Evolutionary conservation across 1,284 basidiomycete genomes (phyloP).

Genomic region (Lentinula novae-zelandiae): DNA sequence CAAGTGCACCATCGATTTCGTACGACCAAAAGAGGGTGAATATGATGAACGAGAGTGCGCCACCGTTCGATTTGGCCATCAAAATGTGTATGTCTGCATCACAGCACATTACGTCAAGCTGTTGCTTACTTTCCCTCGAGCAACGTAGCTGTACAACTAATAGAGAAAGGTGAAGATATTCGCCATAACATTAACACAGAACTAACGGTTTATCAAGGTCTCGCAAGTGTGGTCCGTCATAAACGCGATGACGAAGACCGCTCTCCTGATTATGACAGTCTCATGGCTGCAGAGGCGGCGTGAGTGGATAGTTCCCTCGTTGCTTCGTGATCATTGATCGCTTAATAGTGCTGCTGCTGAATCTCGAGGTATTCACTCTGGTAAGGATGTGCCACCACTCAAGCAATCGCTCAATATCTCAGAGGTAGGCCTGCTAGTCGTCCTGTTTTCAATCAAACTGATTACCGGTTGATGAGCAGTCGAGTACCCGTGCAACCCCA

Average conservation of each 20-base stretch:
- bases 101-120: conserved; percentile 35
- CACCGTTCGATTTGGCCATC: conserved; percentile 75
- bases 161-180: conserved; percentile 70
- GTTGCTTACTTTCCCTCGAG: conserved; percentile 36
- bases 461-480: conserved; percentile 36
- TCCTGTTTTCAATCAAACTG: background rate
- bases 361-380: conserved; percentile 86
- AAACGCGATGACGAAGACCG: conserved; percentile 94
- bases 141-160: conserved; percentile 88
- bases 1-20: conserved; percentile 81
- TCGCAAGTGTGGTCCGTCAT: conserved; percentile 89
- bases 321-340: conserved; percentile 3
- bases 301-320: conserved; percentile 33
- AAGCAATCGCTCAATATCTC: conserved; percentile 83
- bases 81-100: conserved; percentile 2
- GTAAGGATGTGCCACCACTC: conserved; percentile 78
- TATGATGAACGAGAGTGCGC: conserved; percentile 92
- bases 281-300: conserved; percentile 92
- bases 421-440: conserved; percentile 46
- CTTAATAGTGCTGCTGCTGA: conserved; percentile 69
- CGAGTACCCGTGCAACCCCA: conserved; percentile 69
- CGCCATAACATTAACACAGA: background rate
- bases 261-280: conserved; percentile 90
- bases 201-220: conserved; percentile 14
- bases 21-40: conserved; percentile 90